Conservation (phyloP, 1,284 basidiomycete species). For the Marasmius tenuissimus region DNA sequence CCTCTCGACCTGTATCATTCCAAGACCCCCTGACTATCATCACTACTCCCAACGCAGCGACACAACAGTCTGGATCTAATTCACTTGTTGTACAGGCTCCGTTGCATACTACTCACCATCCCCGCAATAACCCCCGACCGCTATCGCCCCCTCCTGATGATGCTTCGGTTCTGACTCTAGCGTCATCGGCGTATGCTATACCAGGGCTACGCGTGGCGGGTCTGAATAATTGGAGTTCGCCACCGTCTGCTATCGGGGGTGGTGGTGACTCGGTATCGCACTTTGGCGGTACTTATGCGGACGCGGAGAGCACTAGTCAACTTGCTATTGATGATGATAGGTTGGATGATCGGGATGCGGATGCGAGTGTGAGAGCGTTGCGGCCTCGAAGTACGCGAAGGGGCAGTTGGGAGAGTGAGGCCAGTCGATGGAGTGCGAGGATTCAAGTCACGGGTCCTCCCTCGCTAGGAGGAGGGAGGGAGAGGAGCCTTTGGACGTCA, state of each 20-base stretch:
- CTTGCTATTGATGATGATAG: conserved; percentile 53
- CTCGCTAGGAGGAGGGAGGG: conserved; percentile 44
- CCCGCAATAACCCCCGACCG: conserved; percentile 92
- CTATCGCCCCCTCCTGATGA: conserved; percentile 89
- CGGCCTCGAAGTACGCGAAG: conserved; percentile 77
- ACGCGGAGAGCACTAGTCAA: conserved; percentile 66
- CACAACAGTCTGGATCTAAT: background rate
- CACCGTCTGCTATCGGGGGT: conserved; percentile 49
- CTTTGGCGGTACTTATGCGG: conserved; percentile 54
- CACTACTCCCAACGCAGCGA: background rate
- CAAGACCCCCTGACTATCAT: conserved; percentile 25
- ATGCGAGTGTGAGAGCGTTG: conserved; percentile 78
- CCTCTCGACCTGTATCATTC: conserved; percentile 47
- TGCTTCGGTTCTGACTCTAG: conserved; percentile 89
- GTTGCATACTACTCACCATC: conserved; percentile 87
- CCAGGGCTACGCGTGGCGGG: conserved; percentile 47
- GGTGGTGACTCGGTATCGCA: conserved; percentile 75
- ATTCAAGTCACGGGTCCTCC: conserved; percentile 47
- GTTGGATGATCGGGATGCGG: conserved; percentile 65
- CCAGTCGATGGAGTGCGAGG: conserved; percentile 80
- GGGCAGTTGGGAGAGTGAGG: conserved; percentile 83
- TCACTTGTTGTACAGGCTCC: conserved; percentile 66
- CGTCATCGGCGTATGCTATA: conserved; percentile 85
- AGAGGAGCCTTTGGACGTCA: conserved; percentile 57
- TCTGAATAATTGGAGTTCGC: conserved; percentile 40